These are phyloP conservation scores for Dryas drummondii DNA, from an alignment of 306 rosid genomes.

Conservation along the genomic window DNA sequence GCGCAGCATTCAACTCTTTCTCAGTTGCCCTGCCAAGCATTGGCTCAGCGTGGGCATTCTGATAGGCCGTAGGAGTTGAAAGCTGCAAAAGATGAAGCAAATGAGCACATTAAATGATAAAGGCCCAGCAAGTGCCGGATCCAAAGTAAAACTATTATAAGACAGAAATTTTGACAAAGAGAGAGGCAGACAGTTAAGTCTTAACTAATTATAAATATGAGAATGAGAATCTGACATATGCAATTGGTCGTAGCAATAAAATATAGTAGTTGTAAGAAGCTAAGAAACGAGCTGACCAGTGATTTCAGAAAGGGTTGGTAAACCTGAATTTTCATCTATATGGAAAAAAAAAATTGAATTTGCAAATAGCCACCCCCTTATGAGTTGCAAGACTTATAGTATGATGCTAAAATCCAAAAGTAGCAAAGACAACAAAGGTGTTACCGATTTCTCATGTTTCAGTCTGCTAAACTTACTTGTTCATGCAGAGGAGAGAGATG, in stretches of 20 bases:
- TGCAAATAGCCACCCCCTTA: background rate
- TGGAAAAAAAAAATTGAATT: background rate
- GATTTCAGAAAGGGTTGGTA: background rate
- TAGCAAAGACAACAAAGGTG: background rate
- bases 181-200: background rate
- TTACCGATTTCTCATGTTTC: background rate
- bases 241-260: too few relatives aligned
- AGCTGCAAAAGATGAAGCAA: conserved; percentile 34
- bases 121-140: background rate
- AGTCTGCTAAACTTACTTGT: conserved; percentile 50
- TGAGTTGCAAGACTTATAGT: background rate
- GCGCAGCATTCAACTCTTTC: conserved; percentile 64
- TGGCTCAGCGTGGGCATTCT: conserved; percentile 25
- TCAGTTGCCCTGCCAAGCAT: conserved; percentile 55
- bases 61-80: conserved; percentile 10
- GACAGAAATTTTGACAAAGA: background rate
- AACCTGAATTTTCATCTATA: background rate
- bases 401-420: background rate
- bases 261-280: background rate
- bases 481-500: conserved; percentile 34
- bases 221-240: background rate
- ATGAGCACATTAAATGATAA: background rate
- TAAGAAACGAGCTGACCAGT: background rate
- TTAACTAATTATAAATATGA: background rate
- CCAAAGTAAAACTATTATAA: background rate